phyloP scores from a whole-genome alignment of 441 rosid species.

The Aquilaria agallochum region DNA sequence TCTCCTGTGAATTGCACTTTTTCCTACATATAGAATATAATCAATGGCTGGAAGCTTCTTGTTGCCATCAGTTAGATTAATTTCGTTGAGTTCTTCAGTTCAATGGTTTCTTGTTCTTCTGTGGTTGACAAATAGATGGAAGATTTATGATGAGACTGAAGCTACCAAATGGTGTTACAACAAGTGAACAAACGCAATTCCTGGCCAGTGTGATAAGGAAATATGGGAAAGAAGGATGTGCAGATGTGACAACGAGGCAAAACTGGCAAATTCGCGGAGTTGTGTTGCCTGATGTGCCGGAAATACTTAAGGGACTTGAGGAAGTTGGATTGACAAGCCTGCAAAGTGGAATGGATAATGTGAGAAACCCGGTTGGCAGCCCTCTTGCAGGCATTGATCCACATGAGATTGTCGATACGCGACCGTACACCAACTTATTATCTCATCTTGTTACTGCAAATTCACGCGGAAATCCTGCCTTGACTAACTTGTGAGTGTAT shows the following conservation, averaged over 20 bases:
- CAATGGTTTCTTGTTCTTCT: not conserved
- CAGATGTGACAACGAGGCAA: slow-evolving; percentile 84
- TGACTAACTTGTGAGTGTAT: slow-evolving; percentile 60
- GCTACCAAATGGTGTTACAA: slow-evolving; percentile 87
- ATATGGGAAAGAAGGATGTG: slow-evolving; percentile 82
- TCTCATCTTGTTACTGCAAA: slow-evolving; percentile 73
- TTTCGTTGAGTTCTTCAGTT: too few relatives aligned
- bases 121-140: slow-evolving; percentile 43
- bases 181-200: slow-evolving; percentile 75
- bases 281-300: slow-evolving; percentile 71
- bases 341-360: slow-evolving; percentile 94
- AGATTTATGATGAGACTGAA: slow-evolving; percentile 93
- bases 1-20: too few relatives aligned
- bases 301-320: slow-evolving; percentile 64
- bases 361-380: slow-evolving; percentile 82
- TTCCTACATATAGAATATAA: not conserved
- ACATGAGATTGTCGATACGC: slow-evolving; percentile 69
- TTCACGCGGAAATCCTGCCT: slow-evolving; percentile 51
- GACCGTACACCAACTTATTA: slow-evolving; percentile 65
- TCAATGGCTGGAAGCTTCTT: not conserved
- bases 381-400: slow-evolving; percentile 89
- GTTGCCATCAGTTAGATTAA: too few relatives aligned
- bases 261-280: slow-evolving; percentile 95
- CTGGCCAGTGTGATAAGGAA: slow-evolving; percentile 73
- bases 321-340: slow-evolving; percentile 77